Base-by-base conservation (phyloP, 2,329 filamentous ascomycete species). In the Leptosphaerulina australis region DNA sequence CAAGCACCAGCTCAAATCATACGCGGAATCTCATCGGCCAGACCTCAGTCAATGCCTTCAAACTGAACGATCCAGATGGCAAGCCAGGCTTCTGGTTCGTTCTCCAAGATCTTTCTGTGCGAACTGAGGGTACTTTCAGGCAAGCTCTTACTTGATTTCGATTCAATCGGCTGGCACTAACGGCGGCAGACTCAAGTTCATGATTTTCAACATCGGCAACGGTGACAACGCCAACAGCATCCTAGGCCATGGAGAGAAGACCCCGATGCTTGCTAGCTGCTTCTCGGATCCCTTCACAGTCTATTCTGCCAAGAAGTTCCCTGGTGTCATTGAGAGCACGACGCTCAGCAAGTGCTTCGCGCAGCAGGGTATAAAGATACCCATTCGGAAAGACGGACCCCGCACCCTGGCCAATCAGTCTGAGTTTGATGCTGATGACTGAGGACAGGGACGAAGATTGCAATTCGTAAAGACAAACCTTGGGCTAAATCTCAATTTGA, bases 221-320 rank as follows among this genome's bases (percentile, higher is more conserved):
- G 70, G 74, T 15, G 70, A 71, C 29, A 70, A 71, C 59, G 76
- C 70, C 60, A 75, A 66, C 62, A 75, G 77, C 3, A 77, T 95
- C 53, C 76, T 96, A 50, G 94, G 91, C 71, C 87, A 83, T 28
- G 88, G 86, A 47, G 48, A 51, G 15, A 86, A 85, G 56, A 89
- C 90, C 0, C 90, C 90, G 0, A 88, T 97, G 10, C 81, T 97
- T 14, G 91, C 93, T 0, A 88, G 87, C 7, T 87, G 86, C 63
- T 97, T 93, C 74, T 95, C 90, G 37, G 88, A 96, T 4, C 82
- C 86, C 2, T 97, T 99, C 78, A 90, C 91, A 44, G 94, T 99
- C 22, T 97, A 88, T 75, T 96, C 90, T 2, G 94, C 94, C 37
- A 99, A 99, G 81, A 97, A 97, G 68, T 99, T 99, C 73, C 94